These are phyloP conservation scores for Ophiocytium majus DNA, from an alignment of 352 stramenopile species.

Conservation along the genomic window DNA sequence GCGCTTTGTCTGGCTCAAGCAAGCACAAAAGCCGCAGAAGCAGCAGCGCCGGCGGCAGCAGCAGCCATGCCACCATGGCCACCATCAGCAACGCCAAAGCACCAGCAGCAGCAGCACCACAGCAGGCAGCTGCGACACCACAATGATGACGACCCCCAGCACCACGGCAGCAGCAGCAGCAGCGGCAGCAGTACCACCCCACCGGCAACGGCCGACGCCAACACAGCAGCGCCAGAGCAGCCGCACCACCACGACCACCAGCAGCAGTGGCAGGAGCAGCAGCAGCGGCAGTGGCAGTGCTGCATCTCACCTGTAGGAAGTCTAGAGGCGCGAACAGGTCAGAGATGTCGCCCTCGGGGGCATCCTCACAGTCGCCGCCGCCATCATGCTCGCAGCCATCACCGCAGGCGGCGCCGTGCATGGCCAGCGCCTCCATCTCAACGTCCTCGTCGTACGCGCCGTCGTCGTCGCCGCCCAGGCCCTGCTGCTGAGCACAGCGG, in stretches of 20 bases:
- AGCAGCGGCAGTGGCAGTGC: no score
- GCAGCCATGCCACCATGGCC: neutral
- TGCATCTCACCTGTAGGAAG: slow-evolving; percentile 7
- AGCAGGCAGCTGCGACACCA: neutral
- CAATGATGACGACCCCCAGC: neutral
- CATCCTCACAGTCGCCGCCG: neutral
- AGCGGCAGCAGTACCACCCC: neutral
- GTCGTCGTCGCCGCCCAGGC: no score
- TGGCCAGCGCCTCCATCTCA: neutral
- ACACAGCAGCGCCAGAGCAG: neutral
- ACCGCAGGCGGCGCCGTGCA: neutral
- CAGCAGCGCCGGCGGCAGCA: neutral
- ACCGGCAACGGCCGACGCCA: neutral
- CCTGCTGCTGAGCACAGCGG: neutral
- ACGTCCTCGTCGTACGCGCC: neutral
- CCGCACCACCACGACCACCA: neutral
- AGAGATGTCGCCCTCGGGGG: slow-evolving; percentile 12
- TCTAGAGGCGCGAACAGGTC: slow-evolving; percentile 18
- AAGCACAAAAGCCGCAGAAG: neutral
- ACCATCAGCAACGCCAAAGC: neutral
- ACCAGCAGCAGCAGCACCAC: neutral
- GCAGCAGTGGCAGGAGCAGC: neutral
- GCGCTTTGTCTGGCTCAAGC: neutral
- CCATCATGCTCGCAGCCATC: neutral
- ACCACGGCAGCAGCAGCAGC: neutral